Conservation (phyloP, 371 early-diverging fungal species). For the Haplosporangium sp. region DNA sequence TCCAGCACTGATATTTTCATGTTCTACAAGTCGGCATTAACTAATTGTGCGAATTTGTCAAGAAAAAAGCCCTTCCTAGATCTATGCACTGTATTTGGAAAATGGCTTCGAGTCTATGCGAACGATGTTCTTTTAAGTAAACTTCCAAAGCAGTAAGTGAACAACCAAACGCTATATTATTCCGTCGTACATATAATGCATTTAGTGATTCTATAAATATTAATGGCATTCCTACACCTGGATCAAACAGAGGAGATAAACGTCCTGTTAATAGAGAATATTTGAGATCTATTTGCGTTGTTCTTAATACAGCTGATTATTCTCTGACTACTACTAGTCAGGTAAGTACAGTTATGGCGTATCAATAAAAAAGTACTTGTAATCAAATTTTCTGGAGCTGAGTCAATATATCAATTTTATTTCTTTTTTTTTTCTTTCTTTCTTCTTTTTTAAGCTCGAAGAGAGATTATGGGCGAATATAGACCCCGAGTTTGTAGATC, state of each 20-base stretch:
- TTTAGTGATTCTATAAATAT: neutral
- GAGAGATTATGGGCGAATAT: slow-evolving; percentile 87
- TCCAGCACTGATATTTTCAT: slow-evolving; percentile 93
- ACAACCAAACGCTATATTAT: no score
- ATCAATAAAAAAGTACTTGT: no score
- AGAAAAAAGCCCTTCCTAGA: slow-evolving; percentile 87
- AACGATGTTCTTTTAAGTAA: slow-evolving; percentile 73
- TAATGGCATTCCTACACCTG: no score
- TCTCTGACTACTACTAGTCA: slow-evolving; percentile 88
- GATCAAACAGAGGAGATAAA: slow-evolving; percentile 71
- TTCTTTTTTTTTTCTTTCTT: neutral
- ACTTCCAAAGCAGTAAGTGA: slow-evolving; percentile 67
- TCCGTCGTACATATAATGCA: neutral
- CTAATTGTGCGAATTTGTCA: slow-evolving; percentile 85
- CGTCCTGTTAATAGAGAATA: slow-evolving; percentile 68
- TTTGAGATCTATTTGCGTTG: slow-evolving; percentile 74
- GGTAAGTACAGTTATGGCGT: slow-evolving; percentile 54
- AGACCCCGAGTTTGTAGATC: slow-evolving; percentile 68
- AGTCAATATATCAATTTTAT: neutral
- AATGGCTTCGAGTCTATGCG: slow-evolving; percentile 82
- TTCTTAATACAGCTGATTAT: slow-evolving; percentile 95
- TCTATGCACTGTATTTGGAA: slow-evolving; percentile 78
- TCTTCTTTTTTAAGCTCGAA: slow-evolving; percentile 69
- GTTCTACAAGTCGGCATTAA: slow-evolving; percentile 88
- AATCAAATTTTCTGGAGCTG: neutral